Evolutionary conservation across 495 filamentous ascomycete genomes (phyloP).

Genomic region (Xylaria acuta): DNA sequence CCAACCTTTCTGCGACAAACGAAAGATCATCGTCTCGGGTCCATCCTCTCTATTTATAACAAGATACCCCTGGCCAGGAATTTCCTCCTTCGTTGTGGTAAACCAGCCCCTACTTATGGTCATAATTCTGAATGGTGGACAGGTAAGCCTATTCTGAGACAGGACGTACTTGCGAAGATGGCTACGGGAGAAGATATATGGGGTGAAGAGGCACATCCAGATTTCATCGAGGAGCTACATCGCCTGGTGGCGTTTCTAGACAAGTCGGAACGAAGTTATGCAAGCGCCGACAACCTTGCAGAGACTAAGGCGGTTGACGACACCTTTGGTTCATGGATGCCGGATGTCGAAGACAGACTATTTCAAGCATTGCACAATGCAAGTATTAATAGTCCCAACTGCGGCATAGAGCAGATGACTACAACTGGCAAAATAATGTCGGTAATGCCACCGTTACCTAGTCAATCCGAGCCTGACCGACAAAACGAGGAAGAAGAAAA

Average conservation of each 20-base stretch:
- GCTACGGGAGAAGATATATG: constrained; percentile 50
- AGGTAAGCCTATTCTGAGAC: constrained; percentile 66
- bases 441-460: constrained; percentile 20
- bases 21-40: constrained; percentile 65
- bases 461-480: constrained; percentile 33
- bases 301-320: constrained; percentile 37
- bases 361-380: constrained; percentile 38
- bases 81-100: constrained; percentile 65
- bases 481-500: constrained; percentile 37
- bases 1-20: constrained; percentile 77
- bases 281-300: constrained; percentile 63
- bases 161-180: constrained; percentile 62
- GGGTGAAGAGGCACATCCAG: constrained; percentile 50
- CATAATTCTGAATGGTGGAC: constrained; percentile 84
- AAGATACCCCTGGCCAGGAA: constrained; percentile 83
- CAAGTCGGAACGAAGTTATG: constrained; percentile 78
- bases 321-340: constrained; percentile 32
- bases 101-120: constrained; percentile 66
- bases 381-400: constrained; percentile 28
- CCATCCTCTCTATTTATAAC: constrained; percentile 79
- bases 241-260: constrained; percentile 90
- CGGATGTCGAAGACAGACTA: constrained; percentile 38
- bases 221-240: constrained; percentile 66
- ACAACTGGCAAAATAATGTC: constrained; percentile 34
- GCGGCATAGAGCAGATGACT: constrained; percentile 37